Evolutionary conservation across 2,329 filamentous ascomycete species (phyloP).

Genomic region (Neonectria faginata): DNA sequence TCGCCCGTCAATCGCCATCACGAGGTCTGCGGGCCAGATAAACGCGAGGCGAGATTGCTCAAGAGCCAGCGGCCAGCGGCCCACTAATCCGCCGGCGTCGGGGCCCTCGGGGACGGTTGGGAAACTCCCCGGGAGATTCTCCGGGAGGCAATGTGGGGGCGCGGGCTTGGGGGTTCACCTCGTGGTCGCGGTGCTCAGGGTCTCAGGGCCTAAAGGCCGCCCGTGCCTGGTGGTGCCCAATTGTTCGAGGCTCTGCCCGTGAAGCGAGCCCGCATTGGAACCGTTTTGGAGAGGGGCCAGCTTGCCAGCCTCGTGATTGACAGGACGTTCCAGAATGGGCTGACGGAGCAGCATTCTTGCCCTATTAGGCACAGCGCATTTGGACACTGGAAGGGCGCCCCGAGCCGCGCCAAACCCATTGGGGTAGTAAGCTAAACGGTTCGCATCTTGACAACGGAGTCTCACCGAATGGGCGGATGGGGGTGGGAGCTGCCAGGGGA

Average conservation of each 20-base stretch:
- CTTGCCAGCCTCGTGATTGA: slow-evolving; percentile 34
- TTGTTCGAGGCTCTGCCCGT: slow-evolving; percentile 20
- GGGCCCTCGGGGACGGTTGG: slow-evolving; percentile 28
- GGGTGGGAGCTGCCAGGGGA: slow-evolving; percentile 24
- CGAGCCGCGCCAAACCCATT: slow-evolving; percentile 21
- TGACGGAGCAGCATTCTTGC: slow-evolving; percentile 20
- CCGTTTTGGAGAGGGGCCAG: slow-evolving; percentile 27
- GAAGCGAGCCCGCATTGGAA: slow-evolving; percentile 33
- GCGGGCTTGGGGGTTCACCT: slow-evolving; percentile 17
- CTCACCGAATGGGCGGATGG: slow-evolving; percentile 19
- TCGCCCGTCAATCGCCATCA: slow-evolving; percentile 36
- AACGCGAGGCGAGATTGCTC: slow-evolving; percentile 36
- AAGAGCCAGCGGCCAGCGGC: slow-evolving; percentile 39
- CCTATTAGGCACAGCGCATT: slow-evolving; percentile 27
- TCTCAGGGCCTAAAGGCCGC: slow-evolving; percentile 7
- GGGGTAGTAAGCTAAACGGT: slow-evolving; percentile 33
- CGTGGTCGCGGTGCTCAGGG: slow-evolving; percentile 14
- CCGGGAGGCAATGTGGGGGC: slow-evolving; percentile 32
- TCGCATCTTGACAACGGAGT: slow-evolving; percentile 35
- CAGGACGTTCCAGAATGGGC: slow-evolving; percentile 42
- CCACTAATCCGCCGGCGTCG: slow-evolving; percentile 41
- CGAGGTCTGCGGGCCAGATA: slow-evolving; percentile 38
- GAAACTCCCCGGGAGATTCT: slow-evolving; percentile 30
- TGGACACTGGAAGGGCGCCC: slow-evolving; percentile 22
- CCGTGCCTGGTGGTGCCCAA: slow-evolving; percentile 17